These are phyloP conservation scores for Geosiphon pyriformis DNA, from an alignment of 192 early-diverging fungal species.

Conservation along the genomic window DNA sequence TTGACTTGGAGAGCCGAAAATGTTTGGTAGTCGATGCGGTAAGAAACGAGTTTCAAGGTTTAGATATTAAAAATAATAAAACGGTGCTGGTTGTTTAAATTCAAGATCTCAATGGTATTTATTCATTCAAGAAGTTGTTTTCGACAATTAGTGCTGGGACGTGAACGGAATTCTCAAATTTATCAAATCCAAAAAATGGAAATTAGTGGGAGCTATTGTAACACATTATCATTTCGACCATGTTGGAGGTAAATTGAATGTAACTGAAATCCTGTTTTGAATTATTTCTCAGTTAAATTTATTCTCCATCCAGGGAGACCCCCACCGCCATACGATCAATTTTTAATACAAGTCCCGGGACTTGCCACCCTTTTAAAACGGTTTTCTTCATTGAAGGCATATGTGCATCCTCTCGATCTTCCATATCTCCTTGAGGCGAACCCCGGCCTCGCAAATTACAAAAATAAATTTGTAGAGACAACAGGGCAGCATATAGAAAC, in stretches of 20 bases:
- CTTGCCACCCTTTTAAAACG: slow-evolving; percentile 67
- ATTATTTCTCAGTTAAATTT: neutral
- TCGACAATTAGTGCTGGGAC: slow-evolving; percentile 73
- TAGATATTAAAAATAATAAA: neutral
- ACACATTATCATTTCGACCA: slow-evolving; percentile 90
- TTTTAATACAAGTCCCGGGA: slow-evolving; percentile 76
- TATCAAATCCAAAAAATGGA: slow-evolving; percentile 51
- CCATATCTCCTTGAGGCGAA: slow-evolving; percentile 61
- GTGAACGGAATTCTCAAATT: slow-evolving; percentile 72
- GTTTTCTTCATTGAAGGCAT: slow-evolving; percentile 66
- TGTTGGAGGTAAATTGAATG: slow-evolving; percentile 56
- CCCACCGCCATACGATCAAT: slow-evolving; percentile 76
- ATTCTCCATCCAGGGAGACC: slow-evolving; percentile 39
- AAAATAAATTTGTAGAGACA: neutral
- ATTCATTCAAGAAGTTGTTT: neutral
- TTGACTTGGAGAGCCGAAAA: slow-evolving; percentile 57
- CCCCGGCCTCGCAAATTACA: slow-evolving; percentile 47
- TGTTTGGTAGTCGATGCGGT: slow-evolving; percentile 82
- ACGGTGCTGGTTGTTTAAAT: neutral
- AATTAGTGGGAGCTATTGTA: slow-evolving; percentile 66
- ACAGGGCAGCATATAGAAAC: neutral
- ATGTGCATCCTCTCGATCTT: slow-evolving; percentile 74
- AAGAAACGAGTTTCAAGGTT: slow-evolving; percentile 20
- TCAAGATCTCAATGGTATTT: neutral
- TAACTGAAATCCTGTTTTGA: neutral